A percentile compares a stretch with the other conserved stretches of the same genome.
These are phyloP conservation scores for Malbranchea cinnamomea DNA, from an alignment of 2,329 filamentous ascomycete genomes.

Conservation along the genomic window DNA sequence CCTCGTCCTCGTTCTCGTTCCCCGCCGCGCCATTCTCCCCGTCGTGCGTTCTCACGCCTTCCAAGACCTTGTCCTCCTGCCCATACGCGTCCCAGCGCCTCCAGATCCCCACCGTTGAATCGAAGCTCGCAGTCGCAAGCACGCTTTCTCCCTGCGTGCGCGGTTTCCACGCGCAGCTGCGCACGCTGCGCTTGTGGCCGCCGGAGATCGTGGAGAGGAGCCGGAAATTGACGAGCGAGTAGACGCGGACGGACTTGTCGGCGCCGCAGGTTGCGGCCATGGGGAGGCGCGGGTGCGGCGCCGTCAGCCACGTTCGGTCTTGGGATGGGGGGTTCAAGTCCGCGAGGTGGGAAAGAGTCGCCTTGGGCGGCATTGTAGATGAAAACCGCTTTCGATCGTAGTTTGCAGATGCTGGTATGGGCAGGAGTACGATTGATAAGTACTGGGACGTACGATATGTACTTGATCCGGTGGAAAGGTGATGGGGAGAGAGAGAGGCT, in stretches of 20 bases:
- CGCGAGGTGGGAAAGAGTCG: conserved; percentile 29
- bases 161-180: conserved; percentile 78
- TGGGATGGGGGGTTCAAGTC: conserved; percentile 38
- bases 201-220: conserved; percentile 67
- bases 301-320: conserved; percentile 66
- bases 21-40: conserved; percentile 12
- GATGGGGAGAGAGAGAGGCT: no score
- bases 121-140: conserved; percentile 84
- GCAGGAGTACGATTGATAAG: no score
- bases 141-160: conserved; percentile 51
- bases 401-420: no score
- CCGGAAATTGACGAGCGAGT: conserved; percentile 68
- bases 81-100: conserved; percentile 42
- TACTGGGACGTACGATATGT: no score
- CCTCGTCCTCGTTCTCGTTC: conserved; percentile 36
- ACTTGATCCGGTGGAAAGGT: no score
- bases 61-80: conserved; percentile 14
- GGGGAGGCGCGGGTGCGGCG: conserved; percentile 74
- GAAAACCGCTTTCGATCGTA: no score
- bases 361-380: no score
- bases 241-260: conserved; percentile 75
- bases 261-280: conserved; percentile 79
- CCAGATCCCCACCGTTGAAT: conserved; percentile 80
- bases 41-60: conserved; percentile 16
- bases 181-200: conserved; percentile 82